These are phyloP conservation scores for Cylindrodendrum hubeiense DNA, from an alignment of 2,329 filamentous ascomycete species.

Conservation along the genomic window DNA sequence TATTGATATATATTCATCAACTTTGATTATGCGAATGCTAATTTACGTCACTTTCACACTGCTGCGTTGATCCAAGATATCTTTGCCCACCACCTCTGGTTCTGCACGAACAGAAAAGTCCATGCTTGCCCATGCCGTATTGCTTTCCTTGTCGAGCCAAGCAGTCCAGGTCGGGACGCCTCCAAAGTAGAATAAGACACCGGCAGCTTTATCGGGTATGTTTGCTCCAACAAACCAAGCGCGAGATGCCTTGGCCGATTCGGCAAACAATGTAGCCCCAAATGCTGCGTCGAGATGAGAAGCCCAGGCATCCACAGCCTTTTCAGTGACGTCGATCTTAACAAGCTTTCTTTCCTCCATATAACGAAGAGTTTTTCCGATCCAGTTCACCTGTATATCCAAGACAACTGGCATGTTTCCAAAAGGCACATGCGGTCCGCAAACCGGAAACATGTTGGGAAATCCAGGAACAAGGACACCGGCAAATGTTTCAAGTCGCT, in stretches of 20 bases:
- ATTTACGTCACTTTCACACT: not conserved
- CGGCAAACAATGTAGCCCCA: constrained; percentile 48
- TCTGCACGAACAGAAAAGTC: not conserved
- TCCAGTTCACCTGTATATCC: constrained; percentile 20
- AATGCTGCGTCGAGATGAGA: constrained; percentile 41
- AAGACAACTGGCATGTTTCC: constrained; percentile 27
- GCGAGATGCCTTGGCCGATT: constrained; percentile 6
- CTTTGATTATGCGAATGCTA: too few relatives aligned
- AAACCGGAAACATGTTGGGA: constrained; percentile 30
- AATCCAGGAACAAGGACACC: constrained; percentile 20
- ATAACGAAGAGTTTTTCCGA: constrained; percentile 16
- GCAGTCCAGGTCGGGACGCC: constrained; percentile 19
- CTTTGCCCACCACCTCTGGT: not conserved
- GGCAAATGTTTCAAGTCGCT: constrained; percentile 18
- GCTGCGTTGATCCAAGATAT: not conserved
- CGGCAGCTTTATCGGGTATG: constrained; percentile 18
- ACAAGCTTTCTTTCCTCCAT: constrained; percentile 11
- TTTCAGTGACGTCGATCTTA: constrained; percentile 13
- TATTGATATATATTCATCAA: too few relatives aligned
- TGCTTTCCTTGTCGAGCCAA: constrained; percentile 21
- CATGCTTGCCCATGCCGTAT: constrained; percentile 20
- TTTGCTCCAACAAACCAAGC: constrained; percentile 32
- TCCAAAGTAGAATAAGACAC: constrained; percentile 27
- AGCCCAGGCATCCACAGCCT: constrained; percentile 30
- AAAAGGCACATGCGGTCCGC: constrained; percentile 25